A percentile compares a stretch with the other conserved stretches of the same genome.
Conservation (phyloP, 1,284 basidiomycete species). For the Sporisorium sorghi region DNA sequence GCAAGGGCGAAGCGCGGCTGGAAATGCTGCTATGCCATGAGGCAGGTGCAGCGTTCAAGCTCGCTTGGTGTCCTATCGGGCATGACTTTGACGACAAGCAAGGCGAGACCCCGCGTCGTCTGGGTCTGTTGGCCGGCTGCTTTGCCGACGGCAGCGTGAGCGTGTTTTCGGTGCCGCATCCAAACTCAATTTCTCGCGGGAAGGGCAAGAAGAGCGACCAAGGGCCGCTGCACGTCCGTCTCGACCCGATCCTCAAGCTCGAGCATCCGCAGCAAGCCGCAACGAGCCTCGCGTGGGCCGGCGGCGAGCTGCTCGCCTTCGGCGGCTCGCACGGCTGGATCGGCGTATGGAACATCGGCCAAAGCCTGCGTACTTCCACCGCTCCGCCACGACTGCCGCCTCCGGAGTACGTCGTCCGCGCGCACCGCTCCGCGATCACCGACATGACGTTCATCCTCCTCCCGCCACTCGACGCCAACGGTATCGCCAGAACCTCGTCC, state of each 20-base stretch:
- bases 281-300: conserved; percentile 38
- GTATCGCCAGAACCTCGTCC: background rate
- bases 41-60: conserved; percentile 26
- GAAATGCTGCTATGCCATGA: conserved; percentile 49
- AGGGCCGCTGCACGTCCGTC: conserved; percentile 16
- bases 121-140: conserved; percentile 48
- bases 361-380: conserved; percentile 9
- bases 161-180: conserved; percentile 44
- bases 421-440: conserved; percentile 31
- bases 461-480: conserved; percentile 19
- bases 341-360: conserved; percentile 39
- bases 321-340: conserved; percentile 44
- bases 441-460: conserved; percentile 29
- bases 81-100: conserved; percentile 19
- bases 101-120: background rate
- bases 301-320: conserved; percentile 46
- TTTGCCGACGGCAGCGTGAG: conserved; percentile 47
- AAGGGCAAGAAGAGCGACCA: background rate
- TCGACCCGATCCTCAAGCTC: conserved; percentile 35
- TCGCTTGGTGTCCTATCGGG: conserved; percentile 46
- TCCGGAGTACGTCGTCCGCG: conserved; percentile 23
- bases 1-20: conserved; percentile 33
- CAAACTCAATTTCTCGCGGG: conserved; percentile 7
- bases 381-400: background rate
- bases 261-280: conserved; percentile 22